Evolutionary conservation across 2,329 filamentous ascomycete species (phyloP).

Genomic region (Myriangium duriaei): DNA sequence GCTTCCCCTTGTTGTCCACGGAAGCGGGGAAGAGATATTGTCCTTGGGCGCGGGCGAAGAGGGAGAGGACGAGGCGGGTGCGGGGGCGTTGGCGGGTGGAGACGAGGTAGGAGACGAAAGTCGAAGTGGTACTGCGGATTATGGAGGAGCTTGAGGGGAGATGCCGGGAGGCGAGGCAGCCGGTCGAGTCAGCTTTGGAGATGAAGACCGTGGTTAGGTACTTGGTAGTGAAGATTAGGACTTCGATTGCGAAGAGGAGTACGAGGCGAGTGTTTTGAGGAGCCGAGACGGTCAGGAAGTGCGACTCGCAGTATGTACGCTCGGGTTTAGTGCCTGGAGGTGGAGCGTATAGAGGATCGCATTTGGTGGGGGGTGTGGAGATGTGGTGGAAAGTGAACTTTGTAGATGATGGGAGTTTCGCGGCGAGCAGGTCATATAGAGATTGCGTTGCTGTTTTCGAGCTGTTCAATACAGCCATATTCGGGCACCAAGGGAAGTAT

Average conservation of each 20-base stretch:
- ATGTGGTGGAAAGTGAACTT: slow-evolving; percentile 69
- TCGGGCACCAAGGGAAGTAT: no score
- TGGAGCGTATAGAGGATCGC: slow-evolving; percentile 65
- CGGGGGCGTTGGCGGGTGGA: slow-evolving; percentile 50
- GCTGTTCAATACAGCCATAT: no score
- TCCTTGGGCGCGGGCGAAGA: slow-evolving; percentile 83
- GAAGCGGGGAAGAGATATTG: slow-evolving; percentile 95
- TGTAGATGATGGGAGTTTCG: slow-evolving; percentile 39
- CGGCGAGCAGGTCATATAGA: slow-evolving; percentile 35
- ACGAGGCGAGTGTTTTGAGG: slow-evolving; percentile 30
- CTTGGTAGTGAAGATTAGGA: slow-evolving; percentile 72
- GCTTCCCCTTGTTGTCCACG: slow-evolving; percentile 70
- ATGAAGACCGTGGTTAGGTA: slow-evolving; percentile 81
- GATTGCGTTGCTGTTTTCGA: slow-evolving; percentile 12
- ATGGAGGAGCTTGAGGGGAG: slow-evolving; percentile 53
- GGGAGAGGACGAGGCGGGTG: slow-evolving; percentile 63
- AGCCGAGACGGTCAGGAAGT: slow-evolving; percentile 56
- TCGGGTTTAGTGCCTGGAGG: slow-evolving; percentile 60
- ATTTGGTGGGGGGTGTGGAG: slow-evolving; percentile 67
- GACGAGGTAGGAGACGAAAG: slow-evolving; percentile 66
- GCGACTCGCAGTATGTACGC: slow-evolving; percentile 73
- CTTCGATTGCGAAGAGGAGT: slow-evolving; percentile 71
- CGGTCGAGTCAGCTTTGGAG: slow-evolving; percentile 93
- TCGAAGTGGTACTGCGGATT: slow-evolving; percentile 57
- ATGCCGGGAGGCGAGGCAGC: slow-evolving; percentile 59